Conservation (phyloP, 1,139 yeast species). For the Saccharomyces hybrid region DNA sequence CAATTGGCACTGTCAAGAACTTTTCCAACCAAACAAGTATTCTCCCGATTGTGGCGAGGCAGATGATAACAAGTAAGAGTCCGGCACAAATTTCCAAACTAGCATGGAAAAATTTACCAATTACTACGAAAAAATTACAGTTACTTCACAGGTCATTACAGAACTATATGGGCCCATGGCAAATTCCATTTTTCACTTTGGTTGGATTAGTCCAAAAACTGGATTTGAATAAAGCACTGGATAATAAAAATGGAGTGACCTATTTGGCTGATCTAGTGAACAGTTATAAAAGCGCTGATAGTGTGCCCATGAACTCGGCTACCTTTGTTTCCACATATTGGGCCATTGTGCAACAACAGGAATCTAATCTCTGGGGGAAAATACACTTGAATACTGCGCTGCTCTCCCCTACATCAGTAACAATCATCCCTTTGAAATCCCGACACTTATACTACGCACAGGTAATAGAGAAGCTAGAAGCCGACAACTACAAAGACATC, state of each 20-base stretch:
- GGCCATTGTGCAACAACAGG: slow-evolving; percentile 25
- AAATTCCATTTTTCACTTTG: slow-evolving; percentile 44
- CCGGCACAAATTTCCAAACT: slow-evolving; percentile 22
- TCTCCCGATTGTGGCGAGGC: slow-evolving; percentile 26
- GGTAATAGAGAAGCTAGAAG: slow-evolving; percentile 10
- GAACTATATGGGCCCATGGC: slow-evolving; percentile 40
- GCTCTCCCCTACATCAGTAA: slow-evolving; percentile 25
- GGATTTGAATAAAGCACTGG: slow-evolving; percentile 18
- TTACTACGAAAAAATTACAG: slow-evolving; percentile 40
- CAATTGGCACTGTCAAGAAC: slow-evolving; percentile 30
- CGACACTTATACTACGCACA: slow-evolving; percentile 17
- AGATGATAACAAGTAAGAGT: slow-evolving; percentile 23
- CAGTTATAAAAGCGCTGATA: neutral
- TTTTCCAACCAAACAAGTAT: slow-evolving; percentile 17
- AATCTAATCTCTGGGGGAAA: slow-evolving; percentile 26
- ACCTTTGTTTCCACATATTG: slow-evolving; percentile 22
- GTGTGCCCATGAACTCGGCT: slow-evolving; percentile 12
- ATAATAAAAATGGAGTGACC: slow-evolving; percentile 1
- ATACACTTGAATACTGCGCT: slow-evolving; percentile 21
- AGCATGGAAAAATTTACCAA: slow-evolving; percentile 35
- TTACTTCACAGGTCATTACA: slow-evolving; percentile 48
- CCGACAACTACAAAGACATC: slow-evolving; percentile 12
- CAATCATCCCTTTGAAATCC: slow-evolving; percentile 22
- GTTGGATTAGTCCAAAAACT: slow-evolving; percentile 32
- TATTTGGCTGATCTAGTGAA: slow-evolving; percentile 7